Percentiles rank a stretch among this genome's conserved stretches.
Evolutionary conservation across 2,329 filamentous ascomycete genomes (phyloP).

Genomic region (Niveomyces coronatus): DNA sequence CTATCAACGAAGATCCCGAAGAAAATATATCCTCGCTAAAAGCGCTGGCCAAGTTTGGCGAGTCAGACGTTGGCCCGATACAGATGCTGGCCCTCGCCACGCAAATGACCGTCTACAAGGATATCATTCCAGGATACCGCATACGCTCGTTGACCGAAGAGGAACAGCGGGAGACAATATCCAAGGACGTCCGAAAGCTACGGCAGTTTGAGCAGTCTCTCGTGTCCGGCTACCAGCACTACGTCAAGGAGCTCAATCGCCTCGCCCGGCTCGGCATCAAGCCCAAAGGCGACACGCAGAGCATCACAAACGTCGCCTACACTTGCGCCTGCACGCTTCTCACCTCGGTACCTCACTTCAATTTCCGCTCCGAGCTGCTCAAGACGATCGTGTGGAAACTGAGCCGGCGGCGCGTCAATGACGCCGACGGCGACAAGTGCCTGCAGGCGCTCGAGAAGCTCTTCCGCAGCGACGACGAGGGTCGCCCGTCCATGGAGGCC

Average conservation of each 20-base stretch:
- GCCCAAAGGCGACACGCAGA: conserved; percentile 30
- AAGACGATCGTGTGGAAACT: conserved; percentile 81
- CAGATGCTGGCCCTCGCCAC: conserved; percentile 80
- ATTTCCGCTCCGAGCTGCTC: conserved; percentile 80
- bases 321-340: conserved; percentile 77
- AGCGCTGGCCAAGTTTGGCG: conserved; percentile 61
- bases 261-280: conserved; percentile 49
- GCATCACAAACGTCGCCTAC: conserved; percentile 65
- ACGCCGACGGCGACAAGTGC: conserved; percentile 66
- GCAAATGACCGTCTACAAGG: conserved; percentile 85
- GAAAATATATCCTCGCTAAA: conserved; percentile 77
- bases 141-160: conserved; percentile 76
- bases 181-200: conserved; percentile 79
- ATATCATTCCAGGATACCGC: conserved; percentile 91
- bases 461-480: conserved; percentile 82
- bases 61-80: conserved; percentile 59
- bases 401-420: conserved; percentile 61
- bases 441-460: conserved; percentile 68
- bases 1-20: conserved; percentile 86
- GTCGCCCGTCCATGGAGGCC: conserved; percentile 76
- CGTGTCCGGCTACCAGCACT: conserved; percentile 73
- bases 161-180: conserved; percentile 66
- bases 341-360: conserved; percentile 85
- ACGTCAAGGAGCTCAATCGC: conserved; percentile 64
- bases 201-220: conserved; percentile 81